phyloP scores from a whole-genome alignment of 345 rosid genomes.

The Hypericum androsaemum region DNA sequence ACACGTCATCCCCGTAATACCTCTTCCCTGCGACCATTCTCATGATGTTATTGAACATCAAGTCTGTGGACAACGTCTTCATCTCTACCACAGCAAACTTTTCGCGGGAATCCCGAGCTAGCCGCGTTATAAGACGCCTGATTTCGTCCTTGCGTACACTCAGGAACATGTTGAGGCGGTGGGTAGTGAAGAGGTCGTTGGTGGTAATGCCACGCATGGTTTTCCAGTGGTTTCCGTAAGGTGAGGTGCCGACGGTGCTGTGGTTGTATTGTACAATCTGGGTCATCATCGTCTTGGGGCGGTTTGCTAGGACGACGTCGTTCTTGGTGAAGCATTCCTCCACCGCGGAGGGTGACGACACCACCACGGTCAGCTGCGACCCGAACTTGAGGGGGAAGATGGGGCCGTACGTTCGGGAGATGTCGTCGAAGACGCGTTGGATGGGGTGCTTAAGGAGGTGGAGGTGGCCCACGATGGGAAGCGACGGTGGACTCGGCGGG shows the following conservation, averaged over 20 bases:
- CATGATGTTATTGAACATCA: too few relatives aligned
- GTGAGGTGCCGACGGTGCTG: constrained; percentile 5
- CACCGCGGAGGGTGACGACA: constrained; percentile 9
- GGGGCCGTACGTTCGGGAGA: constrained; percentile 15
- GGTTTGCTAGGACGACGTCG: constrained; percentile 14
- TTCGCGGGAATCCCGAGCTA: too few relatives aligned
- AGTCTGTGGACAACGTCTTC: too few relatives aligned
- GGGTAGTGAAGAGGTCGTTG: too few relatives aligned
- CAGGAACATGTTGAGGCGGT: too few relatives aligned
- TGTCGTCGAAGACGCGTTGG: constrained; percentile 1
- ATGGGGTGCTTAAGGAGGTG: constrained; percentile 13
- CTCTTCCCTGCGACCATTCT: too few relatives aligned
- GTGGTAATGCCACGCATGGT: too few relatives aligned
- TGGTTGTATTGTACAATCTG: constrained; percentile 11
- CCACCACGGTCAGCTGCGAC: background rate
- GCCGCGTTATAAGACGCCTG: too few relatives aligned
- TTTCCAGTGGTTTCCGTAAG: constrained; percentile 18
- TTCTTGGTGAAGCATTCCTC: constrained; percentile 15
- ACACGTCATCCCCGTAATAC: too few relatives aligned
- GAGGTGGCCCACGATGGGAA: constrained; percentile 16
- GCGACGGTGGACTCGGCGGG: constrained; percentile 19
- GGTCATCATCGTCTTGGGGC: constrained; percentile 6
- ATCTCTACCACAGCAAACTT: too few relatives aligned
- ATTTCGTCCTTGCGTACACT: too few relatives aligned
- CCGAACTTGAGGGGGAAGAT: constrained; percentile 10